Base-by-base conservation (phyloP, 495 filamentous ascomycete genomes). In the Penicillium parvum region DNA sequence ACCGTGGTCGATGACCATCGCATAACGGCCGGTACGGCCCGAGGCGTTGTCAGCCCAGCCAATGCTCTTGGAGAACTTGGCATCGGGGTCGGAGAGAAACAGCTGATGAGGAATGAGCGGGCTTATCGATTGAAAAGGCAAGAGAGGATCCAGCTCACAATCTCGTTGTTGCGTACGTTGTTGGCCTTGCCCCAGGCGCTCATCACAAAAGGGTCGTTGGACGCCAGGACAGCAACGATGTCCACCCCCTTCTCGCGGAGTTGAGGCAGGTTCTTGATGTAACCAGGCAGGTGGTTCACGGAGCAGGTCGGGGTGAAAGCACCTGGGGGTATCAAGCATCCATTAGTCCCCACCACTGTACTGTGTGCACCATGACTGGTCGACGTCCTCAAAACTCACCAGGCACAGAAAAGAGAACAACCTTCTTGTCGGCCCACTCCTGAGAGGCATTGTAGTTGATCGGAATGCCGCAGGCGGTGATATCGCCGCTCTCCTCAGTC, bases 281-380 rank as follows among this genome's bases (percentile, higher is more conserved):
- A 96, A 25, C 84, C 84, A 6, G 88, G 85, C 37, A 97, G 66
- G 67, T 97, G 90, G 55, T 76, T 76, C 43, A 82, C 83, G 32
- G 87, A 85, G 76, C 91, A 97, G 50, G 85, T 86, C 5, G 91
- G 91, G 17, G 91, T 97, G 78, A 97, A 97, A 32, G 91, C 91
- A 32, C 90, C 80, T 81, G 26, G 10, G 17, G 10, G 22, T 20
- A 14, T 27, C 10, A 4, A 9, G 32, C 11, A 5, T 19, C 7
- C 14, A 43, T 50, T 43, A 39, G 30, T 23, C 12, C 16, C 16
- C 12, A 34, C 4, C 11, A 14, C 1, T 34, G 10, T 34, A 19
- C n/a, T n/a, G n/a, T n/a, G n/a, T n/a, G n/a, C n/a, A n/a, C 32
- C 6, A 34, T 18, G 15, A 19, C 14, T 17, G 15, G 10, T n/a